phyloP scores from a whole-genome alignment of 2,329 filamentous ascomycete genomes.

The Aureobasidium mangrovei region DNA sequence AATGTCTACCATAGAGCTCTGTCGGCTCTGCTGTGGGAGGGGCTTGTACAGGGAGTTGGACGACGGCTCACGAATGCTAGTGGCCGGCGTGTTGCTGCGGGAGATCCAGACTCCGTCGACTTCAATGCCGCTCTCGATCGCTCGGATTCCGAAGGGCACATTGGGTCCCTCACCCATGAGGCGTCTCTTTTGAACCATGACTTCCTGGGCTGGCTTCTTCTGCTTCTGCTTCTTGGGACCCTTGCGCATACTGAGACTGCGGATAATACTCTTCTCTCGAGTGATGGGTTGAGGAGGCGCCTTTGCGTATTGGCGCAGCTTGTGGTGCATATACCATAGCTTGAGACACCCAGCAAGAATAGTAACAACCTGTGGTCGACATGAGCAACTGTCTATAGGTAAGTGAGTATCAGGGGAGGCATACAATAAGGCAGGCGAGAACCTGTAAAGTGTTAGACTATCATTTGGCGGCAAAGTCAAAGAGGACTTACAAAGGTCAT shows the following conservation, averaged over 20 bases:
- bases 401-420: conserved; percentile 8
- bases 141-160: conserved; percentile 78
- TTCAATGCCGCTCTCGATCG: conserved; percentile 72
- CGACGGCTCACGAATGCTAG: conserved; percentile 20
- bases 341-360: conserved; percentile 61
- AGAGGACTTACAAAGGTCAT: conserved; percentile 68
- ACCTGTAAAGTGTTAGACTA: conserved; percentile 43
- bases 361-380: conserved; percentile 45
- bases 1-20: conserved; percentile 4
- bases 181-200: conserved; percentile 25
- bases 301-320: conserved; percentile 23
- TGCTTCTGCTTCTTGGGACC: conserved; percentile 25
- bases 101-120: conserved; percentile 67
- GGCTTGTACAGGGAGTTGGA: conserved; percentile 18
- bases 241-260: conserved; percentile 19
- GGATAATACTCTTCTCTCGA: conserved; percentile 17
- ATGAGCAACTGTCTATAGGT: conserved; percentile 2
- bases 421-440: conserved; percentile 60
- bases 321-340: conserved; percentile 41
- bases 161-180: conserved; percentile 47
- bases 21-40: conserved; percentile 11
- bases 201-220: conserved; percentile 21
- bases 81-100: conserved; percentile 33
- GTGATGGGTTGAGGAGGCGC: conserved; percentile 8
- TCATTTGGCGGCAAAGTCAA: background rate